Conservation (phyloP, 306 rosid species). For the Heteromeles arbutifolia region DNA sequence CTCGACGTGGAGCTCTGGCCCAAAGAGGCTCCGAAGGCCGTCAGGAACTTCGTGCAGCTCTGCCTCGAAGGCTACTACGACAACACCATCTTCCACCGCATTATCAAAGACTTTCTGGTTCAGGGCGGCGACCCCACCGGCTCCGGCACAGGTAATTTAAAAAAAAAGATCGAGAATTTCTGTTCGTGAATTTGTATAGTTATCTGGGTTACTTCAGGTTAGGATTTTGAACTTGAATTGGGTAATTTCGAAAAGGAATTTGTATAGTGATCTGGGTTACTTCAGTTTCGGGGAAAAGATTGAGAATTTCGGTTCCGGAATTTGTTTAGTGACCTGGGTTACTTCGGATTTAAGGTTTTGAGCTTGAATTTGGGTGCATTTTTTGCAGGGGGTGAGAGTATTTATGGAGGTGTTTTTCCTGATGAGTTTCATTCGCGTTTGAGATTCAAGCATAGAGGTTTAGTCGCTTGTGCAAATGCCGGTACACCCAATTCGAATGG, state of each 20-base stretch:
- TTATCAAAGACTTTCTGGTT: slow-evolving; percentile 70
- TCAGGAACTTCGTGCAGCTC: slow-evolving; percentile 90
- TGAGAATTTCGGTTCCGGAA: background rate
- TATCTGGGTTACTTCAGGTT: too few relatives aligned
- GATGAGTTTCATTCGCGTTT: slow-evolving; percentile 91
- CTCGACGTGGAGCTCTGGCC: slow-evolving; percentile 95
- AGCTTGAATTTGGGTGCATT: background rate
- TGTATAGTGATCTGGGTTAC: too few relatives aligned
- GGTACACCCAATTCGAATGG: slow-evolving; percentile 75
- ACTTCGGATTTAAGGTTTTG: background rate
- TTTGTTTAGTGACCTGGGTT: background rate
- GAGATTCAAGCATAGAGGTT: slow-evolving; percentile 85
- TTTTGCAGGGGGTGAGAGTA: slow-evolving; percentile 72
- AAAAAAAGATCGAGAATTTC: background rate
- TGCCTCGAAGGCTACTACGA: slow-evolving; percentile 85
- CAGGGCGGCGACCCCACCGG: slow-evolving; percentile 93
- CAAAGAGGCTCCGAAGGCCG: slow-evolving; percentile 93
- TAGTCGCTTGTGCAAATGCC: slow-evolving; percentile 84
- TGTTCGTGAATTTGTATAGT: too few relatives aligned
- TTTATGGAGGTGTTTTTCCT: slow-evolving; percentile 64
- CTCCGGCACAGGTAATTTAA: slow-evolving; percentile 61
- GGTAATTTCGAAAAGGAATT: too few relatives aligned
- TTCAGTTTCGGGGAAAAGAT: background rate
- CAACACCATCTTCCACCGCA: slow-evolving; percentile 78
- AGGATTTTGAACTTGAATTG: background rate